Evolutionary conservation across 305 asterid genomes (phyloP), one percentile per base, ranked within the genome.

Genomic region (Lippia alba): DNA sequence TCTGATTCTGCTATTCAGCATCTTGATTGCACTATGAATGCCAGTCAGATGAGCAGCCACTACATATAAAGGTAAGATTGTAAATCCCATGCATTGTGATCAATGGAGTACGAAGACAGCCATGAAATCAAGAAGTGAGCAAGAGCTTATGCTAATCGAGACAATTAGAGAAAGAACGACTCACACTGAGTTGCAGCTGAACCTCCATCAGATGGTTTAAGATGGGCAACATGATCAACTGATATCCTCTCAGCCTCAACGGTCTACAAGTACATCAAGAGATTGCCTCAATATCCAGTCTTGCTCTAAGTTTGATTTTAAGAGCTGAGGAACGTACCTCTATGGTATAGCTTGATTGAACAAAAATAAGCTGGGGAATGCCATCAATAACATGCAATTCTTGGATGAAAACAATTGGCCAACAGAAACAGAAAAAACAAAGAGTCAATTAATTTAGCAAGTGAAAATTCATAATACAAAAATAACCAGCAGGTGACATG

Each of bases 21-120:
- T 93, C 87, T 87, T 91, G 85, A 93, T 91, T 65, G 96, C 96
- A 82, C 96, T 91, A 70, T 93, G 97, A 79, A 84, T 89, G 78
- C 98, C 98, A 17, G 98, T 91, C 64, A 93, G 97, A 73, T 91
- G 98, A 78, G 92, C 98, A 84, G 96, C 96, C 97, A 94, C 97
- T 89, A 71, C 67, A 72, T 66, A 53, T 49, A 64, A 69, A 71
- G 56, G 30, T 32, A 61, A 61, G 57, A 73, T 44, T 61, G 59
- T 56, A 48, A 64, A 51, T 44, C 64, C 44, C 7, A 12, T 19
- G 19, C 10, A 20, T 16, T 32, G 41, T 41, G 30, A 30, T 30
- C 24, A 10, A 12, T 19, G 32, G 32, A 40, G 51, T 34, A 54
- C 10, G 58, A 19, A 39, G 45, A 18, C 16, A 11, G 45, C 49